These are phyloP conservation scores for Leishmania turanica DNA, from an alignment of 208 protist genomes.

Conservation along the genomic window DNA sequence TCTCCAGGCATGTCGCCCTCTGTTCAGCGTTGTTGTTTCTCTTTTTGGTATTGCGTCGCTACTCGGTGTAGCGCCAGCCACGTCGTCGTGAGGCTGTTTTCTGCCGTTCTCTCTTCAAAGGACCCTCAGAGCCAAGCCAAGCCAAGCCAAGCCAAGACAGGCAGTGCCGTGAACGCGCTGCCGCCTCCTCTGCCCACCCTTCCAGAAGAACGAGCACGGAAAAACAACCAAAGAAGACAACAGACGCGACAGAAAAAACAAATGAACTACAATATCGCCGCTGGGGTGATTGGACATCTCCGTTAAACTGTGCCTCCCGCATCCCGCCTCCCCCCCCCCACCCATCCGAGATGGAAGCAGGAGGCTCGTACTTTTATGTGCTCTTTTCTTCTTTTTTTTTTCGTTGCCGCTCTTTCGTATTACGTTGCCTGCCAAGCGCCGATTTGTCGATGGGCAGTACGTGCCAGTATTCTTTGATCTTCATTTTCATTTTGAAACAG, in stretches of 20 bases:
- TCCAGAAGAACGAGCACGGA: not conserved
- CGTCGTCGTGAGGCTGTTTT: not conserved
- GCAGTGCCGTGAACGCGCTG: not conserved
- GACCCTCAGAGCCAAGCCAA: not conserved
- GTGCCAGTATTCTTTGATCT: not conserved
- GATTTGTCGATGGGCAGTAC: not conserved
- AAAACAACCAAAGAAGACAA: not conserved
- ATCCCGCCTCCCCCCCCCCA: not conserved
- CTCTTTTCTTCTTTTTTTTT: not conserved
- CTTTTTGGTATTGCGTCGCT: not conserved
- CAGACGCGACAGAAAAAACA: too few species aligned
- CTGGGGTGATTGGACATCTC: not conserved
- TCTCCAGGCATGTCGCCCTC: not conserved
- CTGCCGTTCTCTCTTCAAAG: not conserved
- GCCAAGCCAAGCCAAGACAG: too few species aligned
- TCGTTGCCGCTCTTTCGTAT: not conserved
- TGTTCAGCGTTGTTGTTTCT: not conserved
- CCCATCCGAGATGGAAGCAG: not conserved
- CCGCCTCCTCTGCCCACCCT: not conserved
- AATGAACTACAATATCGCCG: too few species aligned
- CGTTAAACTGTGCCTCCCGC: not conserved
- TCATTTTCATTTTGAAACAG: not conserved
- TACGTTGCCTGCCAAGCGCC: not conserved
- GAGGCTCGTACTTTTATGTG: too few species aligned
- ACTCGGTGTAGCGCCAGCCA: too few species aligned